These are phyloP conservation scores for Mycena alexandri DNA, from an alignment of 768 basidiomycete species.

Conservation along the genomic window DNA sequence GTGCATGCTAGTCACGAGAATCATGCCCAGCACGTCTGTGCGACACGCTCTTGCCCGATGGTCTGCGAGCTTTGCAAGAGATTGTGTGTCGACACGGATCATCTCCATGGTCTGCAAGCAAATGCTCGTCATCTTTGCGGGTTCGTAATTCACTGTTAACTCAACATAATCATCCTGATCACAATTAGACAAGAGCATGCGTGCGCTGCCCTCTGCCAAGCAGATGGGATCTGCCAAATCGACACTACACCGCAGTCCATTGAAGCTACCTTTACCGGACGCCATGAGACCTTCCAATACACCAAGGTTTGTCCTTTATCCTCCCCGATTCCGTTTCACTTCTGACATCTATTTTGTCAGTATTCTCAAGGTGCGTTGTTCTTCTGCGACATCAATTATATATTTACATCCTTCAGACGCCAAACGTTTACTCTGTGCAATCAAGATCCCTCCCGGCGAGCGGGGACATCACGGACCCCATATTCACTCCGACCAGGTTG, in stretches of 20 bases:
- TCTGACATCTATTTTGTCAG: constrained; percentile 43
- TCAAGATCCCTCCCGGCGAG: constrained; percentile 56
- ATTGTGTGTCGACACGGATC: constrained; percentile 59
- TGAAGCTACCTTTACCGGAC: constrained; percentile 71
- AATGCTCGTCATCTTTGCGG: constrained; percentile 66
- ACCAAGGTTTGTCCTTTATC: constrained; percentile 63
- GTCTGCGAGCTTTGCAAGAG: constrained; percentile 67
- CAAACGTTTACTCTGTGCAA: constrained; percentile 63
- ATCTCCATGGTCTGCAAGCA: constrained; percentile 63
- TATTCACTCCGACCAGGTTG: constrained; percentile 56
- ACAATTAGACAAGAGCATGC: constrained; percentile 61
- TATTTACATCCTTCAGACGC: constrained; percentile 50
- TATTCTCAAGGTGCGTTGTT: constrained; percentile 62
- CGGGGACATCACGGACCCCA: constrained; percentile 61
- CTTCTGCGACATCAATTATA: too few species aligned
- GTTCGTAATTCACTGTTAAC: constrained; percentile 45
- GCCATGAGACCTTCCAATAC: constrained; percentile 70
- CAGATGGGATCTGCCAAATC: constrained; percentile 69
- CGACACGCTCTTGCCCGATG: constrained; percentile 64
- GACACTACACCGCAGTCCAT: constrained; percentile 69
- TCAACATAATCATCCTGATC: background rate
- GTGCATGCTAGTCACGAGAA: constrained; percentile 48
- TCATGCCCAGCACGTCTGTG: constrained; percentile 63
- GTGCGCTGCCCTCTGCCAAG: constrained; percentile 57
- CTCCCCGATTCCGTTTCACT: background rate